Evolutionary conservation across 75 land plant species (phyloP).

Genomic region (Sequoiadendron giganteum): DNA sequence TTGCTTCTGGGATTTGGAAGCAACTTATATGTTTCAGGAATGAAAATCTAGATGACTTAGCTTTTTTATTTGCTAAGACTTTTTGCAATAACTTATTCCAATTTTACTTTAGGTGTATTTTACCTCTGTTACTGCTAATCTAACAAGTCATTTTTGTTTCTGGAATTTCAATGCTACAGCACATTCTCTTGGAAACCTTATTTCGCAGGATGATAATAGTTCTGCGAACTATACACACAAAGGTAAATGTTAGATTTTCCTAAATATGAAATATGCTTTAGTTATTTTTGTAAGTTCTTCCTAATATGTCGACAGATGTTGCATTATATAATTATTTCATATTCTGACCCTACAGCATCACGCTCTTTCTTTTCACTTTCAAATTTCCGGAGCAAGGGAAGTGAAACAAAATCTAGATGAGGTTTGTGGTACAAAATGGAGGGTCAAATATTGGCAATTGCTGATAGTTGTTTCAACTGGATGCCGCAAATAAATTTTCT

Average conservation of each 20-base stretch:
- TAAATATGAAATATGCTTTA: neutral
- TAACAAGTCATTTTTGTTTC: neutral
- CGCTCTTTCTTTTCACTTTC: conserved; percentile 68
- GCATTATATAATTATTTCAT: neutral
- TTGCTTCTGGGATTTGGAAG: neutral
- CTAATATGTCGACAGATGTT: neutral
- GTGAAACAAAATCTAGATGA: conserved; percentile 44
- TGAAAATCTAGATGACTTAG: neutral
- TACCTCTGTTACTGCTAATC: neutral
- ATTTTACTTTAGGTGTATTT: neutral
- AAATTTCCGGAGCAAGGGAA: conserved; percentile 56
- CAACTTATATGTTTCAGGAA: neutral
- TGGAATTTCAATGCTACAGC: conserved; percentile 22
- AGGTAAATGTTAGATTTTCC: conserved; percentile 29
- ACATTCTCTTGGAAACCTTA: conserved; percentile 57
- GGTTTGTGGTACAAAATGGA: neutral
- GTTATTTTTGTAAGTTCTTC: neutral
- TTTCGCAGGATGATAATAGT: conserved; percentile 54
- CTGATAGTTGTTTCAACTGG: neutral
- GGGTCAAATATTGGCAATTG: neutral
- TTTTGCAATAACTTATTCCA: neutral
- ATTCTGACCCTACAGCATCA: conserved; percentile 41
- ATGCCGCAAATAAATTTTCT: neutral
- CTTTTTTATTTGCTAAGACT: neutral
- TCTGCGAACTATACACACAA: conserved; percentile 28